phyloP scores from a whole-genome alignment of 257 asterid genomes.

The Nicotiana tomentosiformis region DNA sequence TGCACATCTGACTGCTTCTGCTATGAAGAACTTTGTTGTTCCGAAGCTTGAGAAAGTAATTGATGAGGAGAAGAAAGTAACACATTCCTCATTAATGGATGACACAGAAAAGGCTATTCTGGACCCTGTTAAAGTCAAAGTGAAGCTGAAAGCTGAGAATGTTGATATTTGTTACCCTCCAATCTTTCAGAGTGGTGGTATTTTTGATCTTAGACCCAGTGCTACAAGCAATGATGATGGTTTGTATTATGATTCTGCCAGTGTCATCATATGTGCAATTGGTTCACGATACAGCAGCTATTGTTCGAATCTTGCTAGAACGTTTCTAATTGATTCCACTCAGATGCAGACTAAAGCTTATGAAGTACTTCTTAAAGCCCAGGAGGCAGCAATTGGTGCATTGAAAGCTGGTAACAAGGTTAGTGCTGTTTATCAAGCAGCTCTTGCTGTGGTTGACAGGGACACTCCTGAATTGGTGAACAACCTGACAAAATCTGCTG shows the following conservation, averaged over 20 bases:
- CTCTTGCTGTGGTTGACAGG: conserved; percentile 20
- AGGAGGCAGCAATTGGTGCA: conserved; percentile 16
- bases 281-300: conserved; percentile 27
- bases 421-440: conserved; percentile 17
- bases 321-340: conserved; percentile 23
- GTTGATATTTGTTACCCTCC: conserved; percentile 88
- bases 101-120: conserved; percentile 66
- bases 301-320: conserved; percentile 26
- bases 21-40: conserved; percentile 27
- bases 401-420: conserved; percentile 22
- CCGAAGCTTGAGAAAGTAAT: conserved; percentile 34
- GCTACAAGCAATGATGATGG: conserved; percentile 22
- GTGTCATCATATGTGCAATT: conserved; percentile 29
- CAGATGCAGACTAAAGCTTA: conserved; percentile 22
- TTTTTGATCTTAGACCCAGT: conserved; percentile 26
- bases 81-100: conserved; percentile 60
- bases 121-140: conserved; percentile 58
- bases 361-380: conserved; percentile 24
- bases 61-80: conserved; percentile 68
- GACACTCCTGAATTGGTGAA: conserved; percentile 20
- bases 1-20: conserved; percentile 23
- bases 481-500: conserved; percentile 23
- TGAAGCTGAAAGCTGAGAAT: conserved; percentile 67
- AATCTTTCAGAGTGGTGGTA: conserved; percentile 50
- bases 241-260: conserved; percentile 24